Percentiles rank a stretch among this genome's conserved stretches.
These are phyloP conservation scores for Annona cherimola DNA, from an alignment of 164 flowering plant species.

Conservation along the genomic window DNA sequence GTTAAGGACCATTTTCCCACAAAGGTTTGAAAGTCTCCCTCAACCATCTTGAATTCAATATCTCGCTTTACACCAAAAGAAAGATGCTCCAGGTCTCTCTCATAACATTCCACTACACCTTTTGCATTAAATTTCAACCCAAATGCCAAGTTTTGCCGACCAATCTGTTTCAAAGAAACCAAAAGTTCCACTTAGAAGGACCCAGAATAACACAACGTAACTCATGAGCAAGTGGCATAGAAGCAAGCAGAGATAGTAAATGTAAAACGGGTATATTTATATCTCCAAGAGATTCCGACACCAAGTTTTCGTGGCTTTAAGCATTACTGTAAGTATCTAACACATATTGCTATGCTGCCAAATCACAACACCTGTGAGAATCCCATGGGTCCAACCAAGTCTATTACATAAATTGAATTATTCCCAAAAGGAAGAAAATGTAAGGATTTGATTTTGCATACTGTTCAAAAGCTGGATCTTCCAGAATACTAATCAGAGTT, in stretches of 20 bases:
- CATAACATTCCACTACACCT: slow-evolving; percentile 70
- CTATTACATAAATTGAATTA: no score
- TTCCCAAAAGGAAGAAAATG: no score
- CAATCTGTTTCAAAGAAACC: slow-evolving; percentile 42
- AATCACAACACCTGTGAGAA: no score
- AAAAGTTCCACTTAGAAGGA: not conserved
- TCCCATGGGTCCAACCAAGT: no score
- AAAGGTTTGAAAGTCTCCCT: slow-evolving; percentile 71
- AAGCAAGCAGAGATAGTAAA: not conserved
- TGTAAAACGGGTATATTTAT: no score
- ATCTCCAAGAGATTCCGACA: no score
- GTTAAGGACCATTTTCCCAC: slow-evolving; percentile 73
- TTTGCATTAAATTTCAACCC: slow-evolving; percentile 76
- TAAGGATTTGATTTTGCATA: no score
- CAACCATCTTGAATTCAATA: slow-evolving; percentile 77
- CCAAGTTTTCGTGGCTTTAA: no score
- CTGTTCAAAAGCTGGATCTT: no score
- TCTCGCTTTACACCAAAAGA: slow-evolving; percentile 56
- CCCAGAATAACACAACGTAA: not conserved
- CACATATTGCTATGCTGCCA: no score
- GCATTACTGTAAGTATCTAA: no score
- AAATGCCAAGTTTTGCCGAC: slow-evolving; percentile 61
- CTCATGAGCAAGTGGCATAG: not conserved
- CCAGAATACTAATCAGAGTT: no score
- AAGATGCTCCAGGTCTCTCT: slow-evolving; percentile 50